phyloP scores from a whole-genome alignment of 257 asterid genomes.

The Cruciata laevipes region DNA sequence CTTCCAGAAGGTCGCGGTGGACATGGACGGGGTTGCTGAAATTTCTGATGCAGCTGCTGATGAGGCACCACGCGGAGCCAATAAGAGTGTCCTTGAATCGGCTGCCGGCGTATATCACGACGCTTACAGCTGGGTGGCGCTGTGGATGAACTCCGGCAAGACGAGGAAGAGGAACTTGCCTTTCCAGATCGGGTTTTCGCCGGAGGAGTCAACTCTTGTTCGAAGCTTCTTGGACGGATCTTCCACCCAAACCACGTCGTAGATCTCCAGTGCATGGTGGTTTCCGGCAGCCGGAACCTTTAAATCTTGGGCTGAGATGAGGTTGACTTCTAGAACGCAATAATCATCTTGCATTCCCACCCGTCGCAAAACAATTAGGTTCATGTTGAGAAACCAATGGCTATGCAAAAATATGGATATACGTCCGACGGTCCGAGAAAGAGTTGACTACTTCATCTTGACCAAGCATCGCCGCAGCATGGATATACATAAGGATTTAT shows the following conservation, averaged over 20 bases:
- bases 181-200: neutral
- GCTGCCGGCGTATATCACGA: neutral
- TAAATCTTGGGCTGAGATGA: neutral
- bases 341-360: neutral
- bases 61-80: neutral
- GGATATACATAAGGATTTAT: too few species aligned
- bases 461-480: too few species aligned
- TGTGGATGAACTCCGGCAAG: neutral
- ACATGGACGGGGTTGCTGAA: neutral
- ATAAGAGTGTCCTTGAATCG: neutral
- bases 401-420: too few species aligned
- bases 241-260: conserved; percentile 1
- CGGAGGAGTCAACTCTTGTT: neutral
- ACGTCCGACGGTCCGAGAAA: too few species aligned
- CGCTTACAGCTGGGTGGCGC: neutral
- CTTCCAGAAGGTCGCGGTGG: conserved; percentile 1
- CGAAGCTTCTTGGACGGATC: neutral
- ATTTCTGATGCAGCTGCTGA: neutral
- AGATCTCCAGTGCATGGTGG: neutral
- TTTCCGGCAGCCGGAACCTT: neutral
- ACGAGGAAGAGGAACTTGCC: conserved; percentile 3
- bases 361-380: too few species aligned
- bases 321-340: conserved; percentile 1
- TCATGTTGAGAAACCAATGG: too few species aligned
- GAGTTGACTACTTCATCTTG: too few species aligned